These are phyloP conservation scores for Lobosporangium transversale DNA, from an alignment of 192 early-diverging fungal genomes.

Conservation along the genomic window DNA sequence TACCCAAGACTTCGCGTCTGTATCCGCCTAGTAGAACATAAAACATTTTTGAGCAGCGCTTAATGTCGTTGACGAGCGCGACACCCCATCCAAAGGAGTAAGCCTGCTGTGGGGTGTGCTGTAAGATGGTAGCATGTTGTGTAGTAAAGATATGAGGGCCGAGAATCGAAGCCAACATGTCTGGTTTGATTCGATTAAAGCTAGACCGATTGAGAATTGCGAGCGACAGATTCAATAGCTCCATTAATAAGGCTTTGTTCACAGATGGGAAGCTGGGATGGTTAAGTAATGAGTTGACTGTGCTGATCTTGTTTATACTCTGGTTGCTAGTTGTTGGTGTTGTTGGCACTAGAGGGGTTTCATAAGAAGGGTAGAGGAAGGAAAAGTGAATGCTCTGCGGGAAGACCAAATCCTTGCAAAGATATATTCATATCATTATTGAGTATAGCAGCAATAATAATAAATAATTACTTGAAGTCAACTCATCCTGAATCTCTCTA, in stretches of 20 bases:
- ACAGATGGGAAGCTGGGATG: slow-evolving; percentile 42
- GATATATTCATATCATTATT: neutral
- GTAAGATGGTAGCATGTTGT: slow-evolving; percentile 44
- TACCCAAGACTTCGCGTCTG: slow-evolving; percentile 29
- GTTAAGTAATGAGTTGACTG: slow-evolving; percentile 37
- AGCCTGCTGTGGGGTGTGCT: slow-evolving; percentile 44
- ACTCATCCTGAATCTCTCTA: slow-evolving; percentile 45
- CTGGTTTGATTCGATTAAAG: slow-evolving; percentile 45
- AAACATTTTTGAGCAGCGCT: slow-evolving; percentile 50
- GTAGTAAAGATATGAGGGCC: slow-evolving; percentile 47
- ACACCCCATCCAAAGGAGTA: slow-evolving; percentile 49
- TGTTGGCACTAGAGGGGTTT: slow-evolving; percentile 6
- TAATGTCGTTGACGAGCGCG: slow-evolving; percentile 43
- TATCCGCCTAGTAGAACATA: slow-evolving; percentile 48
- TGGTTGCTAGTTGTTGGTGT: slow-evolving; percentile 18
- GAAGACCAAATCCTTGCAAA: too few species aligned
- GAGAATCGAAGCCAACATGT: slow-evolving; percentile 48
- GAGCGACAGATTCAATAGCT: slow-evolving; percentile 45
- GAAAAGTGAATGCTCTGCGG: neutral
- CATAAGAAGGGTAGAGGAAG: neutral
- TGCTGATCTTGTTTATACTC: slow-evolving; percentile 41
- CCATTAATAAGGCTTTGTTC: slow-evolving; percentile 40
- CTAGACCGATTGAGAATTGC: slow-evolving; percentile 45
- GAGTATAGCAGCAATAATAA: neutral
- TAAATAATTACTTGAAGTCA: slow-evolving; percentile 31